These are phyloP conservation scores for Veloporphyrellus conicus DNA, from an alignment of 1,284 basidiomycete genomes.

Conservation along the genomic window DNA sequence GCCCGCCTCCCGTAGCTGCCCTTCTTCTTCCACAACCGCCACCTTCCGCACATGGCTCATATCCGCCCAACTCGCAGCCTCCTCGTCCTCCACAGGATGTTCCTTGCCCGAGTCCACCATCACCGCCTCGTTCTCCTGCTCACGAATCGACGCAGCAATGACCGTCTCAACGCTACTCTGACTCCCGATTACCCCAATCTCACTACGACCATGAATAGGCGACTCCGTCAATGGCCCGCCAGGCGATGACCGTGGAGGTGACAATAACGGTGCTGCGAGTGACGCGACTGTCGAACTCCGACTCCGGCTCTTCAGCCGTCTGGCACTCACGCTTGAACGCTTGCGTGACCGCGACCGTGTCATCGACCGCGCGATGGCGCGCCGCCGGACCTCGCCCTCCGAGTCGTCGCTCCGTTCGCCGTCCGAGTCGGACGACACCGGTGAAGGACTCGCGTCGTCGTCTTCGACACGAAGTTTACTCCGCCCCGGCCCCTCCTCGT, in stretches of 20 bases:
- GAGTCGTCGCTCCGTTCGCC: conserved; percentile 37
- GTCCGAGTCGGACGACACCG: conserved; percentile 49
- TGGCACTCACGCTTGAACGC: conserved; percentile 7
- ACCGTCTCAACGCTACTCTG: conserved; percentile 67
- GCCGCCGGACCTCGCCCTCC: conserved; percentile 4
- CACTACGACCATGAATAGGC: not conserved
- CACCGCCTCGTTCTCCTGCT: conserved; percentile 26
- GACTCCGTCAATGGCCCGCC: not conserved
- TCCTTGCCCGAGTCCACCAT: conserved; percentile 8
- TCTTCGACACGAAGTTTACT: conserved; percentile 35
- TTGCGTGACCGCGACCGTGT: conserved; percentile 21
- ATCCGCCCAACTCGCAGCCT: conserved; percentile 22
- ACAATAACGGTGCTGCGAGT: conserved; percentile 40
- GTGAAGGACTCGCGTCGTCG: conserved; percentile 44
- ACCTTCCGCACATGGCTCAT: conserved; percentile 38
- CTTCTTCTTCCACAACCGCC: conserved; percentile 50
- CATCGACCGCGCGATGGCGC: conserved; percentile 8
- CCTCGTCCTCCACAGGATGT: conserved; percentile 1
- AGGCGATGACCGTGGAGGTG: conserved; percentile 11
- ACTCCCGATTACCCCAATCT: conserved; percentile 44
- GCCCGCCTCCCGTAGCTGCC: conserved; percentile 46
- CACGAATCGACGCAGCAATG: conserved; percentile 41
- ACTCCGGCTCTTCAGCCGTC: conserved; percentile 38
- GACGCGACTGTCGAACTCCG: conserved; percentile 60
- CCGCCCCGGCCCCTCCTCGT: conserved; percentile 18